These are phyloP conservation scores for Starmerella kuoi DNA, from an alignment of 805 yeast species.

Conservation along the genomic window DNA sequence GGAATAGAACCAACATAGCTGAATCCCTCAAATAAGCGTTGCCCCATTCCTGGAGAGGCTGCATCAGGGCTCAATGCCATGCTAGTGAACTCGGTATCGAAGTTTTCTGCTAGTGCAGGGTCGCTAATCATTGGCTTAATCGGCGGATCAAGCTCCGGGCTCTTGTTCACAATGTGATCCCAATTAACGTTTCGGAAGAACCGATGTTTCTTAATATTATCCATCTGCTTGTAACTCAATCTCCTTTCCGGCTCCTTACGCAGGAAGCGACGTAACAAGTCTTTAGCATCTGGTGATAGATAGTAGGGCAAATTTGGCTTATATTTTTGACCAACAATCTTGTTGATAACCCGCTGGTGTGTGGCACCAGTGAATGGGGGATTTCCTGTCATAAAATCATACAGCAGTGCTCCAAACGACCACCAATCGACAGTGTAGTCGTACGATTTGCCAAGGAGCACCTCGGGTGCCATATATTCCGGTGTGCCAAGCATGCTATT, in stretches of 20 bases:
- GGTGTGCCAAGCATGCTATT: slow-evolving; percentile 63
- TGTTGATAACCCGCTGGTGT: slow-evolving; percentile 62
- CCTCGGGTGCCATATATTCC: slow-evolving; percentile 85
- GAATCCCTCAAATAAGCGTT: slow-evolving; percentile 20
- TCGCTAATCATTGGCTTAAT: slow-evolving; percentile 72
- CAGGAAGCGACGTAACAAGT: slow-evolving; percentile 49
- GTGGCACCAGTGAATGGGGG: slow-evolving; percentile 85
- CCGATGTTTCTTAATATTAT: slow-evolving; percentile 46
- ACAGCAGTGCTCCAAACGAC: slow-evolving; percentile 75
- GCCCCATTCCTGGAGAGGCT: slow-evolving; percentile 2
- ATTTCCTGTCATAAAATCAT: slow-evolving; percentile 68
- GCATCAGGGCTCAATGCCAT: slow-evolving; percentile 34
- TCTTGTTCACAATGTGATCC: slow-evolving; percentile 42
- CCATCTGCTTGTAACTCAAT: slow-evolving; percentile 45
- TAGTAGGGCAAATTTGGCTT: slow-evolving; percentile 51
- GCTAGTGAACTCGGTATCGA: slow-evolving; percentile 65
- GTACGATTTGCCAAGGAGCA: slow-evolving; percentile 62
- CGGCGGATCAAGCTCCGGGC: slow-evolving; percentile 49
- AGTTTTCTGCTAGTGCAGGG: slow-evolving; percentile 74
- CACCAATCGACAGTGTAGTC: slow-evolving; percentile 82
- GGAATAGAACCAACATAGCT: slow-evolving; percentile 22
- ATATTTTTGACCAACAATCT: slow-evolving; percentile 51
- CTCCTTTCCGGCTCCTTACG: slow-evolving; percentile 62
- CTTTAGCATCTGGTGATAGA: slow-evolving; percentile 68
- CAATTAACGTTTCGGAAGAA: slow-evolving; percentile 71